Base-by-base conservation (phyloP, 495 filamentous ascomycete genomes). In the Polyplosphaeria fusca region DNA sequence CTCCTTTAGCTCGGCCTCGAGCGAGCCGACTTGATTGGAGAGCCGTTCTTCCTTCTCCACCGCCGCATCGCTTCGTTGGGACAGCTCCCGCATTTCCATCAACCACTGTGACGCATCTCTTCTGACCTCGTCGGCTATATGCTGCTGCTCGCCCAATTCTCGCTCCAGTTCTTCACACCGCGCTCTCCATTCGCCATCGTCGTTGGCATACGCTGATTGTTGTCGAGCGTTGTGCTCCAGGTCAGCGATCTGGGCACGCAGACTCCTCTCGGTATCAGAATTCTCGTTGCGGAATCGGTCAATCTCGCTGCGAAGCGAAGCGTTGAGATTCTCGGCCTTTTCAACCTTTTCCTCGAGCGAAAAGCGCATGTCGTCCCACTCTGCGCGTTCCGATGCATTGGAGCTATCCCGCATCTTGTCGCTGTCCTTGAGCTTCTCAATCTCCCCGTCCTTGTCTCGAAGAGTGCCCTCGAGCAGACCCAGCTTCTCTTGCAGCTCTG, bases 71-170 rank as follows among this genome's bases (percentile, higher is more conserved):
- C 83, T 91, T 49, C 89, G 84, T 50, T 88, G 82, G 12, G 90
- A 91, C 32, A 98, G 78, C 26, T 76, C 75, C 60, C 86, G 86
- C 94, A 97, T 97, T 70, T 98, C 91, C 55, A 79, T 79, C 14
- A 98, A 74, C 68, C 89, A 96, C 44, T 84, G 79, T 48, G 88
- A 82, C 0, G 94, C 91, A 73, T 96, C 89, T 30, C 79, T 82
- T 19, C 88, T 82, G 28, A 96, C 93, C 66, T 95, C 88, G 51
- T 91, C 86, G 0, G 91, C 95, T n/a, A 95, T 79, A 44, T 86
- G 79, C 63, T 91, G 85, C 27, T 96, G 74, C 37, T 82, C 82
- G 54, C 86, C 74, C 61, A 96, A 86, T 62, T 89, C 84, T 41
- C 74, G 77, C 61, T 86, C 80, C 30, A 93, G 71, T n/a, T 84